phyloP scores from a whole-genome alignment of 768 basidiomycete genomes.

The Multifurca ochricompacta region DNA sequence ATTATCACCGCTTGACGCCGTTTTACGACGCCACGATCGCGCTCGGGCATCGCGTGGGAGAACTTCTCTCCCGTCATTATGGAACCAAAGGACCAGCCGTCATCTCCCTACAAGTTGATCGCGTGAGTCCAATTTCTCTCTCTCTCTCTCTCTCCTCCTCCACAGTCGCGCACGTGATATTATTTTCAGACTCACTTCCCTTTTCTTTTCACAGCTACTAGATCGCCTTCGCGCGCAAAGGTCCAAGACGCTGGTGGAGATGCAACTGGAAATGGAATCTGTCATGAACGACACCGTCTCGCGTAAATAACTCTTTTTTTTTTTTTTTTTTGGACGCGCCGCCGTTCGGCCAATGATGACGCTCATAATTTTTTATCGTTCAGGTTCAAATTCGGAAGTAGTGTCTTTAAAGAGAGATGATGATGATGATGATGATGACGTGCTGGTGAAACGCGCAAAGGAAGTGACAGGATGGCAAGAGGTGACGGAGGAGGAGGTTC shows the following conservation, averaged over 20 bases:
- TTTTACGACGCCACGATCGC: constrained; percentile 9
- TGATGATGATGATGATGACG: no score
- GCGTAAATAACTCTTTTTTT: no score
- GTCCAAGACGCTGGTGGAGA: not conserved
- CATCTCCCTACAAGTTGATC: not conserved
- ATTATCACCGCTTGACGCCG: not conserved
- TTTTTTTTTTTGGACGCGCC: not conserved
- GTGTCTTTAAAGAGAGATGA: not conserved
- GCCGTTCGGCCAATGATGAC: not conserved
- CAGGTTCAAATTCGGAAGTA: not conserved
- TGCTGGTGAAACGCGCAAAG: not conserved
- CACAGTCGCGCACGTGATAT: no score
- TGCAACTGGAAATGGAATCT: not conserved
- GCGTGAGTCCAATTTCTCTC: not conserved
- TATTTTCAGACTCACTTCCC: no score
- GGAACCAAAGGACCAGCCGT: not conserved
- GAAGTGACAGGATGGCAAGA: not conserved
- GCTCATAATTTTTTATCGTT: not conserved
- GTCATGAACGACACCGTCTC: not conserved
- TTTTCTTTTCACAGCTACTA: not conserved
- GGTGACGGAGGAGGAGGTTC: not conserved
- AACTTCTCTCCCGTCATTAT: not conserved
- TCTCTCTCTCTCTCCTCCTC: not conserved
- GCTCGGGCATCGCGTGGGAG: constrained; percentile 1
- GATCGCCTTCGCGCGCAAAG: not conserved